Base-by-base conservation (phyloP, 805 yeast genomes). In the Metschnikowia vanudenii region DNA sequence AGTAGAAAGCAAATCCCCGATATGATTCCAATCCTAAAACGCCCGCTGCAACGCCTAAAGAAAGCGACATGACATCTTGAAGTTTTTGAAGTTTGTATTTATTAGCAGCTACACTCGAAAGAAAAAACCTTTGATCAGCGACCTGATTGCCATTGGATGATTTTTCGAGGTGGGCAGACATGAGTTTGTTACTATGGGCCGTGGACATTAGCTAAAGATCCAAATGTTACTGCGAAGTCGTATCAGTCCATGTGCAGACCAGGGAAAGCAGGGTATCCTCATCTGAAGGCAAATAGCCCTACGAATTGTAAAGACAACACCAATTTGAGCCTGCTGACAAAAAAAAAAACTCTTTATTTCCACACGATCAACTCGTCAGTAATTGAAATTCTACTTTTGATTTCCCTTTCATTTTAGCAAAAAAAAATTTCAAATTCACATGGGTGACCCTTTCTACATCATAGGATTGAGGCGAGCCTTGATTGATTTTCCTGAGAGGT, bases 41-140 rank as follows among this genome's bases (percentile, higher is more conserved):
- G 0, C 77, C 77, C 2, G 74, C 66, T 3, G 65, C 75, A 7
- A 68, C 60, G 0, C 77, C 77, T 29, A 70, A 58, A 5, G 60
- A 63, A 31, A 73, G 58, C 29, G 70, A 61, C 55, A 67, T 58
- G 8, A 71, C 58, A 48, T 72, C 75, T 43, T 71, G 73, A 3
- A 69, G 59, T 32, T 59, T 63, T 39, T 66, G 59, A 9, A 53
- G 49, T 37, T 53, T 54, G 10, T 47, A 50, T 22, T 49, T 49
- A 26, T 55, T 55, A 29, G 47, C 40, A 4, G 35, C 17, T 22
- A 40, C 33, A 24, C 37, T 40, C 9, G 43, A 12, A 11, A 16
- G 31, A 32, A 14, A 40, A 18, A 20, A 30, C 33, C 14, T 39
- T 18, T 18, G n/a, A 31, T 39, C 29, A 39, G 30, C 18, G 30